A percentile compares a stretch with the other conserved stretches of the same genome.
Evolutionary conservation across 805 yeast genomes (phyloP).

Genomic region (Millerozyma acaciae): DNA sequence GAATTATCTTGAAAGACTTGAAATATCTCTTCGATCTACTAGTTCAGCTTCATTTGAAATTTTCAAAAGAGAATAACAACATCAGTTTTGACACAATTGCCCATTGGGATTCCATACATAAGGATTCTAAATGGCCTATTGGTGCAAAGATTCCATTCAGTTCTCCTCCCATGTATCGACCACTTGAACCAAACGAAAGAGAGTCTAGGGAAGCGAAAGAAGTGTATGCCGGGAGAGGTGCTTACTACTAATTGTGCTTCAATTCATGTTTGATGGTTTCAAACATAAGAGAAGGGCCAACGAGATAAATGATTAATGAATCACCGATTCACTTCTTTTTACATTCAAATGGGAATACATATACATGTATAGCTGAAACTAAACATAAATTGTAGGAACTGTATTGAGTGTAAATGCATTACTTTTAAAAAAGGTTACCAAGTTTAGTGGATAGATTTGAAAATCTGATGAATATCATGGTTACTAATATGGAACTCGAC

Average conservation of each 20-base stretch:
- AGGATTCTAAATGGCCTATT: conserved; percentile 43
- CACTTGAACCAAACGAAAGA: conserved; percentile 9
- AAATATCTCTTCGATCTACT: conserved; percentile 39
- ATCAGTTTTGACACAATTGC: conserved; percentile 33
- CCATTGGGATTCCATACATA: conserved; percentile 30
- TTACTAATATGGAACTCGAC: conserved; percentile 48
- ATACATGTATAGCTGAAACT: too few species aligned
- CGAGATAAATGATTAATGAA: too few species aligned
- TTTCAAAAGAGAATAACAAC: conserved; percentile 40
- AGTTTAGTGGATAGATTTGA: conserved; percentile 27
- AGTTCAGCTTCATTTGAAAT: conserved; percentile 36
- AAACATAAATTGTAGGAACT: too few species aligned
- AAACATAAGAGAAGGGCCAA: not conserved
- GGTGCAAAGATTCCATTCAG: conserved; percentile 35
- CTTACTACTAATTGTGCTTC: conserved; percentile 6
- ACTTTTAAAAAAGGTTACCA: too few species aligned
- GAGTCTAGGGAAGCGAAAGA: not conserved
- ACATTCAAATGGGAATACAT: too few species aligned
- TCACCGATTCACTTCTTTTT: too few species aligned
- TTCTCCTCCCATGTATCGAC: conserved; percentile 20
- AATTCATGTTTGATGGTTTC: not conserved
- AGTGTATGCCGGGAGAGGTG: conserved; percentile 8
- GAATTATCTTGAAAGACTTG: conserved; percentile 34
- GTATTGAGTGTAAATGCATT: too few species aligned
- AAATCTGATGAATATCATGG: conserved; percentile 55